Evolutionary conservation across 176 grass and related monocot species (phyloP).

Genomic region (Ensete ventricosum): DNA sequence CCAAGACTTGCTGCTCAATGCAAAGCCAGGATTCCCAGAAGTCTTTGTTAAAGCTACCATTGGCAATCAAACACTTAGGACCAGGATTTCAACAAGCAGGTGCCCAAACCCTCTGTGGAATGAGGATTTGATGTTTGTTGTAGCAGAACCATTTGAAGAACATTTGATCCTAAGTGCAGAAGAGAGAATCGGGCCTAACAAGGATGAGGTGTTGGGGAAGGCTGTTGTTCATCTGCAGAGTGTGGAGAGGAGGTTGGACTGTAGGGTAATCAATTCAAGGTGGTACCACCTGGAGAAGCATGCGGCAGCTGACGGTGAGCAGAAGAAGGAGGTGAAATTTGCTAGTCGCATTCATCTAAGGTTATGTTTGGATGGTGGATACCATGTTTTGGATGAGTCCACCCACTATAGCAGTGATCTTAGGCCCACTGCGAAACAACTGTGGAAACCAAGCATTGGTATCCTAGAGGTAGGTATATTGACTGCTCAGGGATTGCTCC

Average conservation of each 20-base stretch:
- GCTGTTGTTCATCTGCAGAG: slow-evolving; percentile 30
- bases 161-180: slow-evolving; percentile 57
- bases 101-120: slow-evolving; percentile 52
- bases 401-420: slow-evolving; percentile 53
- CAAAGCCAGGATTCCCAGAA: slow-evolving; percentile 34
- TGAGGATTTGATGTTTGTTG: slow-evolving; percentile 68
- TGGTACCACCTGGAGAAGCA: slow-evolving; percentile 62
- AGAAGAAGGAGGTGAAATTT: slow-evolving; percentile 55
- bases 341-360: slow-evolving; percentile 56
- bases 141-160: slow-evolving; percentile 55
- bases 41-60: slow-evolving; percentile 46
- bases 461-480: slow-evolving; percentile 56
- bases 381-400: slow-evolving; percentile 57
- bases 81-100: slow-evolving; percentile 29
- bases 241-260: slow-evolving; percentile 43
- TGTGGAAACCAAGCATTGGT: slow-evolving; percentile 54
- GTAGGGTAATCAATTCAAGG: slow-evolving; percentile 30
- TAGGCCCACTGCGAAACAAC: slow-evolving; percentile 45
- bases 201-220: slow-evolving; percentile 50
- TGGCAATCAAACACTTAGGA: slow-evolving; percentile 41
- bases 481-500: slow-evolving; percentile 43
- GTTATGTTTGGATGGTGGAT: slow-evolving; percentile 45
- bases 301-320: slow-evolving; percentile 32
- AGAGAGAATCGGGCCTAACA: slow-evolving; percentile 39
- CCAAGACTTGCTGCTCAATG: slow-evolving; percentile 42